Evolutionary conservation across 2,329 filamentous ascomycete genomes (phyloP).

Genomic region (Aureobasidium sp.): DNA sequence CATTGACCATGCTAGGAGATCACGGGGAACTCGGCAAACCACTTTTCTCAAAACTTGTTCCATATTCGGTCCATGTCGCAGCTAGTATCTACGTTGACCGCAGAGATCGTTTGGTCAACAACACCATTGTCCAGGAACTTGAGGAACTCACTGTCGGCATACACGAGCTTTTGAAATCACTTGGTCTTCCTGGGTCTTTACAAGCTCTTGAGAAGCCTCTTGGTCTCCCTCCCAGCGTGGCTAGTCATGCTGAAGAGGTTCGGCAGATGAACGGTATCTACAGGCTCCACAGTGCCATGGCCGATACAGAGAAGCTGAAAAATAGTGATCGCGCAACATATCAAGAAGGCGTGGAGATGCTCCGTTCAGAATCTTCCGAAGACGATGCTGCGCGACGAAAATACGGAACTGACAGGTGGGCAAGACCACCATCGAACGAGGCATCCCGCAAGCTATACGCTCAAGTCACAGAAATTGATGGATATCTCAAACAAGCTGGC

Average conservation of each 20-base stretch:
- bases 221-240: constrained; percentile 73
- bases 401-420: constrained; percentile 84
- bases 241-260: constrained; percentile 89
- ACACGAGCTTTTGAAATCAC: constrained; percentile 66
- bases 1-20: constrained; percentile 71
- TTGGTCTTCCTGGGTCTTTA: constrained; percentile 84
- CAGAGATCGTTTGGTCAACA: constrained; percentile 81
- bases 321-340: constrained; percentile 68
- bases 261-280: constrained; percentile 81
- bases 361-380: constrained; percentile 74
- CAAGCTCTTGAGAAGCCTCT: constrained; percentile 93
- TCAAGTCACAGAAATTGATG: constrained; percentile 69
- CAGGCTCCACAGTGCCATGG: constrained; percentile 67
- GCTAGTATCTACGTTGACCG: constrained; percentile 93
- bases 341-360: constrained; percentile 69
- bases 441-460: constrained; percentile 67
- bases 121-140: constrained; percentile 74
- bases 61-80: constrained; percentile 90
- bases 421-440: constrained; percentile 56
- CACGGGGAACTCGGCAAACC: constrained; percentile 72
- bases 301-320: constrained; percentile 86
- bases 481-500: constrained; percentile 68
- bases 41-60: constrained; percentile 83
- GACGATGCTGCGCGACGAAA: constrained; percentile 66
- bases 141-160: constrained; percentile 73